Evolutionary conservation across 2,329 filamentous ascomycete species (phyloP).

Genomic region (Colletotrichum liaoningense): DNA sequence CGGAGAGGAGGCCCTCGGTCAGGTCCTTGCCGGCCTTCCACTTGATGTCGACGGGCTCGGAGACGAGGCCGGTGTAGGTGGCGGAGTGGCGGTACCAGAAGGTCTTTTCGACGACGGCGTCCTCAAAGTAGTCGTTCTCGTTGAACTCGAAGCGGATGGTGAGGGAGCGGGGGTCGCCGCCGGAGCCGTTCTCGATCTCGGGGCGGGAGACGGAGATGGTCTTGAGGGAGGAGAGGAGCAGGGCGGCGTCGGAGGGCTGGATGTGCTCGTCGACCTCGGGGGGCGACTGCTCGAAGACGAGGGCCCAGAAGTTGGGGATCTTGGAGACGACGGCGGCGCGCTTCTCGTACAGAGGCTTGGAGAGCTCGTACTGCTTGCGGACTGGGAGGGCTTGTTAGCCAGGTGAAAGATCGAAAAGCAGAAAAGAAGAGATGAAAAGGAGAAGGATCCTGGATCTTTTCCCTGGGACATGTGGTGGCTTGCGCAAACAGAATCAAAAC

Average conservation of each 20-base stretch:
- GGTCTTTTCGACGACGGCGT: constrained; percentile 86
- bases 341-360: constrained; percentile 79
- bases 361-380: constrained; percentile 77
- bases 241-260: constrained; percentile 79
- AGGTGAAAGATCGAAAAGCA: neutral
- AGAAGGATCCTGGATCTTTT: too few species aligned
- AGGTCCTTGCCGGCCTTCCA: constrained; percentile 91
- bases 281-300: constrained; percentile 89
- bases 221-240: constrained; percentile 77
- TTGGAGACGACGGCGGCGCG: constrained; percentile 76
- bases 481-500: constrained; percentile 41
- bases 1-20: constrained; percentile 82
- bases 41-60: constrained; percentile 86
- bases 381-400: constrained; percentile 65
- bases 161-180: constrained; percentile 84
- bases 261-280: constrained; percentile 90
- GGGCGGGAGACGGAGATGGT: constrained; percentile 82
- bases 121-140: constrained; percentile 84
- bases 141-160: constrained; percentile 82
- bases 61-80: constrained; percentile 82
- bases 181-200: constrained; percentile 70
- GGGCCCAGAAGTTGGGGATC: constrained; percentile 93
- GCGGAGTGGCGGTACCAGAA: constrained; percentile 84
- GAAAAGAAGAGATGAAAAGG: neutral
- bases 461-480: neutral